phyloP scores from a whole-genome alignment of 2,329 filamentous ascomycete species.

The Colletotrichum theobromicola region DNA sequence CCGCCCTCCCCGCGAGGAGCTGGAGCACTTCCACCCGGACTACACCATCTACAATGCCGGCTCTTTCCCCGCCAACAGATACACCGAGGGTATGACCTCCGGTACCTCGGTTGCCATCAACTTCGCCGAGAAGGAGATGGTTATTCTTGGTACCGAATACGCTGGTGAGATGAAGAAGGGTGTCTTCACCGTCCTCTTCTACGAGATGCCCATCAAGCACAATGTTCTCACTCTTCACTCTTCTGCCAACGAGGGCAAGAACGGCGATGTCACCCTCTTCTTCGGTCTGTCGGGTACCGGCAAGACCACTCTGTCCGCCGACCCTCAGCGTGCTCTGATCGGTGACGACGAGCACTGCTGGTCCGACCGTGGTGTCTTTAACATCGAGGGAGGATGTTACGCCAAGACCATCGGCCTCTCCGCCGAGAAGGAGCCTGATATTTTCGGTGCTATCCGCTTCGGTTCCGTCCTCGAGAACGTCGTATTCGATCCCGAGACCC shows the following conservation, averaged over 20 bases:
- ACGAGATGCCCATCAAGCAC: slow-evolving; percentile 99
- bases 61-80: slow-evolving; percentile 97
- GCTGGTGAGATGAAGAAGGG: slow-evolving; percentile 98
- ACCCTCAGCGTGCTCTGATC: slow-evolving; percentile 94
- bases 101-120: slow-evolving; percentile 98
- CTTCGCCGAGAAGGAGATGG: slow-evolving; percentile 99
- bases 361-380: slow-evolving; percentile 96
- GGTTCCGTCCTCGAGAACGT: slow-evolving; percentile 98
- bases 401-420: slow-evolving; percentile 98
- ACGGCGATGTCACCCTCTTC: slow-evolving; percentile 97
- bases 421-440: slow-evolving; percentile 98
- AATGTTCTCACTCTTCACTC: slow-evolving; percentile 98
- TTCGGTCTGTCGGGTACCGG: slow-evolving; percentile 98
- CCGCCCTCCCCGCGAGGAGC: slow-evolving; percentile 86
- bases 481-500: slow-evolving; percentile 90
- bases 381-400: slow-evolving; percentile 99
- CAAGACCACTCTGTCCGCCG: slow-evolving; percentile 97
- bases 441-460: slow-evolving; percentile 93
- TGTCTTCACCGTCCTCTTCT: slow-evolving; percentile 98
- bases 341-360: slow-evolving; percentile 99
- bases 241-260: slow-evolving; percentile 94
- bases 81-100: slow-evolving; percentile 98
- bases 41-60: slow-evolving; percentile 99
- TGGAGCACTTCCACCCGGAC: slow-evolving; percentile 97
- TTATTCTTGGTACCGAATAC: slow-evolving; percentile 98